Conservation (phyloP, 1,139 yeast species). For the Yamadazyma dendronema region DNA sequence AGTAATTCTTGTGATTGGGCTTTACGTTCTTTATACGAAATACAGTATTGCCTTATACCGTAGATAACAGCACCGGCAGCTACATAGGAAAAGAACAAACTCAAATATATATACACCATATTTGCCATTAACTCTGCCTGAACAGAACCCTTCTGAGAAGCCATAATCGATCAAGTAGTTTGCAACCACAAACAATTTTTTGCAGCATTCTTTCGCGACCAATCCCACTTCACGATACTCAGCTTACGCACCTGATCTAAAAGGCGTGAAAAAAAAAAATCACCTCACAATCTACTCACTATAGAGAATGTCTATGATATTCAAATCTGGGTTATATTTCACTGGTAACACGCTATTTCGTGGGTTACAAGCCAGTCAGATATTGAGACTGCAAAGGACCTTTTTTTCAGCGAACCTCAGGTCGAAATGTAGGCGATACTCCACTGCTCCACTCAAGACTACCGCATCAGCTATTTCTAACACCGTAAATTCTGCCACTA, state of each 20-base stretch:
- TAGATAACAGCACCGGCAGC: slow-evolving; percentile 23
- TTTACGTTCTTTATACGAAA: slow-evolving; percentile 16
- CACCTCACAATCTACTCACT: slow-evolving; percentile 2
- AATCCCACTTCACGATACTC: not conserved
- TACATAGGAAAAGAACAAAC: slow-evolving; percentile 22
- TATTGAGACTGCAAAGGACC: slow-evolving; percentile 11
- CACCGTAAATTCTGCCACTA: not conserved
- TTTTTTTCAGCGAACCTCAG: slow-evolving; percentile 11
- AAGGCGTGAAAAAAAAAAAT: slow-evolving; percentile 1
- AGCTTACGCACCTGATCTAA: slow-evolving; percentile 3
- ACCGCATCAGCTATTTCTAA: not conserved
- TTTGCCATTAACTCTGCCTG: slow-evolving; percentile 24
- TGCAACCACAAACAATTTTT: slow-evolving; percentile 7
- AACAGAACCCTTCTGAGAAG: slow-evolving; percentile 2
- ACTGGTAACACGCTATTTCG: slow-evolving; percentile 14
- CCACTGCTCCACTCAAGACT: slow-evolving; percentile 9
- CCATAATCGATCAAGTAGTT: not conserved
- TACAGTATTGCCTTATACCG: slow-evolving; percentile 27
- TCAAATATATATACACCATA: slow-evolving; percentile 27
- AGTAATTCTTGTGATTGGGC: slow-evolving; percentile 2
- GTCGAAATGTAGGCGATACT: slow-evolving; percentile 9
- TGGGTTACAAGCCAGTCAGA: slow-evolving; percentile 10
- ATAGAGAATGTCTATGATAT: slow-evolving; percentile 7
- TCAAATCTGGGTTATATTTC: slow-evolving; percentile 13
- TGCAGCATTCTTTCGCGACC: slow-evolving; percentile 3